phyloP scores from a whole-genome alignment of 1,139 yeast species.

The Yamadazyma diddensiae region DNA sequence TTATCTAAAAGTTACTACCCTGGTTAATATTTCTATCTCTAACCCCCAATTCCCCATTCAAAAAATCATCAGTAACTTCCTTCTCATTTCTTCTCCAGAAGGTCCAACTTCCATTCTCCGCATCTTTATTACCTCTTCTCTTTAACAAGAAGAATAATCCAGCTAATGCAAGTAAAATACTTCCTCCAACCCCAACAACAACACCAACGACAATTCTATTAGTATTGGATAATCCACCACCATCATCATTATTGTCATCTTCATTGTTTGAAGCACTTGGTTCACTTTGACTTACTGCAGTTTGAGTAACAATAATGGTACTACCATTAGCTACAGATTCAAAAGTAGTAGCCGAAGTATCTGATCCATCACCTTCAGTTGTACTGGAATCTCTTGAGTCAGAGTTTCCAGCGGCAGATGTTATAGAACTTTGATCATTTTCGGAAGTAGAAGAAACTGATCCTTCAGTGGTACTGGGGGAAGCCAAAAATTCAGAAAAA shows the following conservation, averaged over 20 bases:
- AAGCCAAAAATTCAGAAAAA: too few species aligned
- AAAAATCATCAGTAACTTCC: conserved; percentile 49
- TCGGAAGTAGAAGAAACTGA: conserved; percentile 3
- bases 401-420: background rate
- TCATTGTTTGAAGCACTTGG: conserved; percentile 26
- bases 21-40: conserved; percentile 46
- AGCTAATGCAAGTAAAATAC: conserved; percentile 36
- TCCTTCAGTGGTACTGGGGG: background rate
- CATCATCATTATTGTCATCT: conserved; percentile 4
- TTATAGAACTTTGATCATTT: conserved; percentile 1
- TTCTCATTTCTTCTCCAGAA: conserved; percentile 52
- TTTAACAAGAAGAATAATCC: conserved; percentile 36
- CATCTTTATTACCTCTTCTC: conserved; percentile 28
- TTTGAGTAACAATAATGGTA: conserved; percentile 39
- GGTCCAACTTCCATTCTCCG: conserved; percentile 43
- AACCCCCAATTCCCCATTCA: conserved; percentile 59
- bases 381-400: conserved; percentile 1
- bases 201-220: conserved; percentile 50
- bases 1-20: conserved; percentile 43
- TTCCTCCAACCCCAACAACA: conserved; percentile 51
- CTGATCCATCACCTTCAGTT: background rate
- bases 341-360: conserved; percentile 25
- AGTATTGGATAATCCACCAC: conserved; percentile 39
- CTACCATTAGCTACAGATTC: conserved; percentile 35
- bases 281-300: conserved; percentile 27